Percentiles rank a stretch among this genome's conserved stretches.
phyloP scores from a whole-genome alignment of 2,329 filamentous ascomycete genomes.

The Clonostachys byssicola region DNA sequence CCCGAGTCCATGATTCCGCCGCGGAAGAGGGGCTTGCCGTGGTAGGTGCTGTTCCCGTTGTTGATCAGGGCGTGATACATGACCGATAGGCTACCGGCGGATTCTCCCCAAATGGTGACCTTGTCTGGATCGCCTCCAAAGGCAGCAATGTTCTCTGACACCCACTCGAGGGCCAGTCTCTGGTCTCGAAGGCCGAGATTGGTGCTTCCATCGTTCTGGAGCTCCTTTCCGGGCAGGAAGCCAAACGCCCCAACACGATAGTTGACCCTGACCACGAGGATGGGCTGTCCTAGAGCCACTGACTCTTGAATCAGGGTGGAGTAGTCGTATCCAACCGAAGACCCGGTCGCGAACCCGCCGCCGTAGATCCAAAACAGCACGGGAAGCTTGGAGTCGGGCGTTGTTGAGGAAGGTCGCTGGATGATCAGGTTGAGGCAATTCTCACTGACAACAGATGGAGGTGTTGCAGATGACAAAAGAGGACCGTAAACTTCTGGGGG shows the following conservation, averaged over 20 bases:
- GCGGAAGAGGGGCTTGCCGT: conserved; percentile 47
- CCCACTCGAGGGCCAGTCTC: conserved; percentile 56
- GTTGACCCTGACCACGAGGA: conserved; percentile 61
- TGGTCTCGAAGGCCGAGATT: conserved; percentile 62
- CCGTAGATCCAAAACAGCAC: conserved; percentile 56
- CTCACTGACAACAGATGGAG: conserved; percentile 41
- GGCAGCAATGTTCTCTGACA: conserved; percentile 57
- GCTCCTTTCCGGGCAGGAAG: conserved; percentile 53
- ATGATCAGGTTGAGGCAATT: conserved; percentile 48
- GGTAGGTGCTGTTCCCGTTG: conserved; percentile 57
- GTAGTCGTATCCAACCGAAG: conserved; percentile 29
- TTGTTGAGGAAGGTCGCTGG: conserved; percentile 36
- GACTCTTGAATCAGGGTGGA: conserved; percentile 22
- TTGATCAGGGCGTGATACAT: conserved; percentile 60
- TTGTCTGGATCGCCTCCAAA: conserved; percentile 64
- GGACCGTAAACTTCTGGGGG: conserved; percentile 28
- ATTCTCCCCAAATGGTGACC: conserved; percentile 64
- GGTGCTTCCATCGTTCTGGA: conserved; percentile 46
- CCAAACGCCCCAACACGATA: conserved; percentile 56
- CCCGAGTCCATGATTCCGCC: conserved; percentile 63
- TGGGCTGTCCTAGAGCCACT: conserved; percentile 42
- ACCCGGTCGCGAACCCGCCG: conserved; percentile 32
- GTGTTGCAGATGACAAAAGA: conserved; percentile 34
- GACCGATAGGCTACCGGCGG: conserved; percentile 55
- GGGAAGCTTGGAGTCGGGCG: conserved; percentile 37